Percentiles rank a stretch among this genome's conserved stretches.
Conservation (phyloP, 2,329 filamentous ascomycete species). For the Elsinoe ampelina region DNA sequence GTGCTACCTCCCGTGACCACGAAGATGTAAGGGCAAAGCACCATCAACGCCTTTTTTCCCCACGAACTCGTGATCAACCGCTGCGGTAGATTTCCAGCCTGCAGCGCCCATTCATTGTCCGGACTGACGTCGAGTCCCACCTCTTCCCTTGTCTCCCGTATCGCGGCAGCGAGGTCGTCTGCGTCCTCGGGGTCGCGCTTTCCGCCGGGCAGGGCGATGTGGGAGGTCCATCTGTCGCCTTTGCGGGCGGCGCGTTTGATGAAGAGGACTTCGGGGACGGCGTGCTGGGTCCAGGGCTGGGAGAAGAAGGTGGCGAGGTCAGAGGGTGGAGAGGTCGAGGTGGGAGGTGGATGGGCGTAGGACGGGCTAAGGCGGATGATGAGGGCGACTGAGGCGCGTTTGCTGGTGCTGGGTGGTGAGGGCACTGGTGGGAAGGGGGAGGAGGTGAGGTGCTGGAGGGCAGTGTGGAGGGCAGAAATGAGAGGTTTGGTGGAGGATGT, state of each 20-base stretch:
- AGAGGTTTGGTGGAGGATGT: conserved; percentile 18
- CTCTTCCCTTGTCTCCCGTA: conserved; percentile 57
- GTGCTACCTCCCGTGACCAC: conserved; percentile 48
- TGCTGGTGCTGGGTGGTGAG: conserved; percentile 42
- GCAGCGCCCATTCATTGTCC: conserved; percentile 23
- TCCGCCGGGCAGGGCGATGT: conserved; percentile 60
- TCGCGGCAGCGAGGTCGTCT: conserved; percentile 52
- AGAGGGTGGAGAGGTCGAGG: conserved; percentile 18
- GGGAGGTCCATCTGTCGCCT: conserved; percentile 60
- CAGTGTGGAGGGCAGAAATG: conserved; percentile 32
- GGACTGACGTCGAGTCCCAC: conserved; percentile 50
- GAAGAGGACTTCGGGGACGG: conserved; percentile 59
- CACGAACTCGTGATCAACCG: conserved; percentile 57
- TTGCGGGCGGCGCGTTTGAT: conserved; percentile 58
- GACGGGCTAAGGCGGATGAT: conserved; percentile 54
- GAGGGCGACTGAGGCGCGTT: conserved; percentile 57
- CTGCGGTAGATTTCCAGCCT: conserved; percentile 53
- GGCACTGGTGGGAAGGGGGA: conserved; percentile 42
- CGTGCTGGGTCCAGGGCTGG: conserved; percentile 55
- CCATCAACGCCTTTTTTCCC: conserved; percentile 56
- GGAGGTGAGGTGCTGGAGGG: conserved; percentile 34
- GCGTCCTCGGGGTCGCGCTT: conserved; percentile 56
- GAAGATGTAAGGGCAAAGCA: conserved; percentile 60
- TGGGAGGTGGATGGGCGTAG: conserved; percentile 43
- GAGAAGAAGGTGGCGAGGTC: conserved; percentile 50